These are phyloP conservation scores for Jamesozyma jinghongensis DNA, from an alignment of 805 yeast species.

Conservation along the genomic window DNA sequence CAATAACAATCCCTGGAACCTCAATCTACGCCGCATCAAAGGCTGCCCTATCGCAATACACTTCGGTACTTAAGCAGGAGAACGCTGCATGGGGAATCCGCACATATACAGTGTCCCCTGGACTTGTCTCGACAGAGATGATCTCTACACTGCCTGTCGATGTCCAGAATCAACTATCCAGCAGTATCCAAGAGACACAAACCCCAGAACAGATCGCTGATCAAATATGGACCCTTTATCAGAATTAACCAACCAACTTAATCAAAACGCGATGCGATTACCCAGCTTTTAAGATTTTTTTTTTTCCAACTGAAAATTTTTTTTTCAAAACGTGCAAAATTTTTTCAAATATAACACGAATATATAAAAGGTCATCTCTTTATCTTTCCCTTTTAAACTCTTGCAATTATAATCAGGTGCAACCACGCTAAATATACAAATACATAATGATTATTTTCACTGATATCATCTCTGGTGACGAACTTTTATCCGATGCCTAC, in stretches of 20 bases:
- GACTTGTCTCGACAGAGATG: conserved; percentile 27
- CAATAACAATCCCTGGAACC: conserved; percentile 20
- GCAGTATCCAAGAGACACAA: conserved; percentile 4
- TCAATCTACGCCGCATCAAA: conserved; percentile 28
- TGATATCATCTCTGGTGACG: conserved; percentile 92
- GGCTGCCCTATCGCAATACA: conserved; percentile 23
- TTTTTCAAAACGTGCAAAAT: background rate
- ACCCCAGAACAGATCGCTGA: conserved; percentile 12
- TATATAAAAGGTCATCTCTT: background rate
- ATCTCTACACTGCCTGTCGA: conserved; percentile 1
- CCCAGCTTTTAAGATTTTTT: background rate
- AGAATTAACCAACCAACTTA: background rate
- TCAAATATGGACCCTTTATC: conserved; percentile 8
- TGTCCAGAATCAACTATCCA: conserved; percentile 1
- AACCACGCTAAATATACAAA: too few species aligned
- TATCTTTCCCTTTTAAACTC: too few species aligned
- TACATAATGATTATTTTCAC: conserved; percentile 34
- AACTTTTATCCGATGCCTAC: conserved; percentile 95
- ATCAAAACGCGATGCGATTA: background rate
- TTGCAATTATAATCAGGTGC: too few species aligned
- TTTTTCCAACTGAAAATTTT: background rate
- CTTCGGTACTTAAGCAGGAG: conserved; percentile 19
- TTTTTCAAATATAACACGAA: background rate
- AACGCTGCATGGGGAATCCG: conserved; percentile 13
- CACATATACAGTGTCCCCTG: conserved; percentile 14